Base-by-base conservation (phyloP, 192 early-diverging fungal species). In the Rhizoclosmatium globosum region DNA sequence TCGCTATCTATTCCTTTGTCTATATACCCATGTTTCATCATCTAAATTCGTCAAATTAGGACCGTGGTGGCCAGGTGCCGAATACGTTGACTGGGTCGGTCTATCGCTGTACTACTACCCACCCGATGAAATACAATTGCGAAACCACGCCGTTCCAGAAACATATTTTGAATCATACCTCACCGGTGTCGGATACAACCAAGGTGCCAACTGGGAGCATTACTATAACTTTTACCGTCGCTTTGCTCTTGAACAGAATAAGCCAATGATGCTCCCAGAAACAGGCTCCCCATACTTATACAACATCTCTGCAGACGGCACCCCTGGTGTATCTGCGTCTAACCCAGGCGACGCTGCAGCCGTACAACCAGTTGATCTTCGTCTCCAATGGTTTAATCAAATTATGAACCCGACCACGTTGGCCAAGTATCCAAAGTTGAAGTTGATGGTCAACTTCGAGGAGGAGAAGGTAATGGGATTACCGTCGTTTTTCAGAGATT, bases 51-150 rank as follows among this genome's bases (percentile, higher is more conserved):
- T 31, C 31, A 31, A 31, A 31, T 31, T 31, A 31, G 31, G 9
- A 53, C 85, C 85, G 7, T 84, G 56, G n/a, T 71, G 56, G 15
- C 69, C 69, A 11, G 69, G 66, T 45, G 46, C 19, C 21, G 66
- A 85, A 7, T 82, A 66, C 11, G 85, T 87, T 2, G 85, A 87
- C 71, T 87, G 85, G 85, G 76, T 87, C n/a, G 83, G 74, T 4
- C 23, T 84, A 17, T 86, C 82, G 41, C 42, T 85, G n/a, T 87
- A 87, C 74, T 74, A 69, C 58, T 82, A 82, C 62, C 65, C 78
- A 17, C 47, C 61, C 56, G 65, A 68, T 19, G 46, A 73, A 21
- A 15, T 11, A 21, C 31, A 72, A 39, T 53, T 53, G 6, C 21
- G 7, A 4, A 70, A 77, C 47, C 56, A 64, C 57, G 64, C 43